Conservation (phyloP, 257 asterid species). For the Cinchona pubescens region DNA sequence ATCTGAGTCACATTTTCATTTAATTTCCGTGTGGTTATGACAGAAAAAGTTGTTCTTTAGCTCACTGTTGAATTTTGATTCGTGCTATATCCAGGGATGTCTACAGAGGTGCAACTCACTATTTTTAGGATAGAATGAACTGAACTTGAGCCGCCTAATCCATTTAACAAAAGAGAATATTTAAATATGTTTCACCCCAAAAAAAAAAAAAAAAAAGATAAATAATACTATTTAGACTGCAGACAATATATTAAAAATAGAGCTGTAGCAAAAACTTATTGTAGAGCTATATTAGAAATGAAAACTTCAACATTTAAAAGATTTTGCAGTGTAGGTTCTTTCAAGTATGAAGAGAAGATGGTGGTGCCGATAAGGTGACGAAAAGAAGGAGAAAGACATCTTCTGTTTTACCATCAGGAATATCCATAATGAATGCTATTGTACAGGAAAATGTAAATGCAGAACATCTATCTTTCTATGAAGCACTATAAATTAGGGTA, state of each 20-base stretch:
- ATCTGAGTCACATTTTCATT: too few species aligned
- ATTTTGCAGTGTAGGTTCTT: too few species aligned
- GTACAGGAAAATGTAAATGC: constrained; percentile 7
- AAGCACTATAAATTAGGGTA: not conserved
- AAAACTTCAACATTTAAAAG: not conserved
- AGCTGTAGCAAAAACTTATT: not conserved
- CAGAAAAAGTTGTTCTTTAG: too few species aligned
- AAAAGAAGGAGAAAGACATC: not conserved
- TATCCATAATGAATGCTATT: not conserved
- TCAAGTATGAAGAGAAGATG: too few species aligned
- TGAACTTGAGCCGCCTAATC: not conserved
- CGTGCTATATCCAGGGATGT: too few species aligned
- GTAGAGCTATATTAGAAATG: not conserved
- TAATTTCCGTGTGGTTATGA: too few species aligned
- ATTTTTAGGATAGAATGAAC: too few species aligned
- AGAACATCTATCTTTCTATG: not conserved
- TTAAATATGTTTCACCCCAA: not conserved
- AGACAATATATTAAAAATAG: not conserved
- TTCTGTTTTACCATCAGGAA: not conserved
- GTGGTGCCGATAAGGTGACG: too few species aligned
- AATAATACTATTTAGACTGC: not conserved
- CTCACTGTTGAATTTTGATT: too few species aligned
- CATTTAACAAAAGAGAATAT: not conserved
- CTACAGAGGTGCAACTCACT: too few species aligned
- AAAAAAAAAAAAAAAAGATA: too few species aligned